Evolutionary conservation across 2,329 filamentous ascomycete genomes (phyloP).

Genomic region (Arthrobotrys pseudoclavata): DNA sequence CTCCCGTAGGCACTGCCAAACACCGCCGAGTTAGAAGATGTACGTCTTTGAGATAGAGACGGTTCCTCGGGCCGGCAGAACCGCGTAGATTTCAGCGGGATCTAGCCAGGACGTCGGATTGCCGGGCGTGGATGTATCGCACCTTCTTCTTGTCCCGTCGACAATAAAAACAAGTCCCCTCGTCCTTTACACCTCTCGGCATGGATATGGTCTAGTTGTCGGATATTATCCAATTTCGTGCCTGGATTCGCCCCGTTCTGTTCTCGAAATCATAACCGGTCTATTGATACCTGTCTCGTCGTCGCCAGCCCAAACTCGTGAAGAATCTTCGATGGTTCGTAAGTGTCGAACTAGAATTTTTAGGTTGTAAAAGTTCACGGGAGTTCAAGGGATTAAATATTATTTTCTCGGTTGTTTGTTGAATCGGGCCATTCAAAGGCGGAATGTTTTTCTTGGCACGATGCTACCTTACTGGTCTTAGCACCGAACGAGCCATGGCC

Average conservation of each 20-base stretch:
- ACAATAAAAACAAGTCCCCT: constrained; percentile 59
- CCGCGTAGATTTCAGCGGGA: constrained; percentile 35
- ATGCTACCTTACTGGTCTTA: constrained; percentile 26
- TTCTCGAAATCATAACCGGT: constrained; percentile 60
- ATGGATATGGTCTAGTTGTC: constrained; percentile 50
- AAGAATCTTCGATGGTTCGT: constrained; percentile 14
- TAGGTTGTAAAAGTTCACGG: constrained; percentile 42
- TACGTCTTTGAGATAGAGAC: constrained; percentile 4
- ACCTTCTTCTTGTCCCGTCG: constrained; percentile 60
- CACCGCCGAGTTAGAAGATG: constrained; percentile 46
- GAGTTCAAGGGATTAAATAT: constrained; percentile 52
- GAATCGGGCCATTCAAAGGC: constrained; percentile 30
- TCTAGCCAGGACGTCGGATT: constrained; percentile 6
- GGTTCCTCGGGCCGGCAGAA: constrained; percentile 1
- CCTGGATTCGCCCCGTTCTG: constrained; percentile 56
- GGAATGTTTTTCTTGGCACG: constrained; percentile 28
- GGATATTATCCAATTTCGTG: constrained; percentile 60
- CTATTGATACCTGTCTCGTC: constrained; percentile 37
- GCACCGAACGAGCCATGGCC: constrained; percentile 28
- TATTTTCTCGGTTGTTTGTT: constrained; percentile 52
- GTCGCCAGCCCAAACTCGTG: constrained; percentile 39
- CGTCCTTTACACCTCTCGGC: constrained; percentile 60
- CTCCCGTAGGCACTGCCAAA: constrained; percentile 53
- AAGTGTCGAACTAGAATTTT: constrained; percentile 42
- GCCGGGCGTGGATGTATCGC: constrained; percentile 30